These are phyloP conservation scores for Ilex aquifolium DNA, from an alignment of 257 asterid genomes.

Conservation along the genomic window DNA sequence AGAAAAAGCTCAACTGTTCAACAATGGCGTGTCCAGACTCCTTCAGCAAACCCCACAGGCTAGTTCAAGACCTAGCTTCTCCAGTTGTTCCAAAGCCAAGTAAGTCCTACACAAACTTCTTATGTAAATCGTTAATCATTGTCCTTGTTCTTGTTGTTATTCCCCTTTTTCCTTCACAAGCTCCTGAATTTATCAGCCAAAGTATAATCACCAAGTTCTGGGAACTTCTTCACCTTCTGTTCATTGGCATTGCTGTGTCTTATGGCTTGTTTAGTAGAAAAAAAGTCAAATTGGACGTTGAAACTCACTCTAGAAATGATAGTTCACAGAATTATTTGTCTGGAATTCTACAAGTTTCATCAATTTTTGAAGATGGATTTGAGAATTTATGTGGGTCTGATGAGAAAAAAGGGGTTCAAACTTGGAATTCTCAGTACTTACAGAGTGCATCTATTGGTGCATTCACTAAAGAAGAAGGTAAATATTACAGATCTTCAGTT, in stretches of 20 bases:
- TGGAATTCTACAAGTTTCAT: conserved; percentile 45
- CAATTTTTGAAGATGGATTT: conserved; percentile 56
- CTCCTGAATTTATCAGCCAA: conserved; percentile 54
- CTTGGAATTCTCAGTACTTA: conserved; percentile 19
- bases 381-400: conserved; percentile 42
- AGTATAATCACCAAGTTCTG: conserved; percentile 39
- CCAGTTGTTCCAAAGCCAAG: conserved; percentile 23
- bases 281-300: conserved; percentile 23
- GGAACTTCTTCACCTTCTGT: conserved; percentile 75
- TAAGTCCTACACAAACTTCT: conserved; percentile 43
- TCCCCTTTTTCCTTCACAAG: conserved; percentile 68
- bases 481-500: conserved; percentile 30
- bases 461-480: conserved; percentile 14
- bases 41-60: conserved; percentile 33
- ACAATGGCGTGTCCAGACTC: conserved; percentile 26
- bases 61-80: conserved; percentile 19
- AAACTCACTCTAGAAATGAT: conserved; percentile 23
- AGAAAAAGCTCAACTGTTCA: conserved; percentile 19
- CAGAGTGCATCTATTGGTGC: conserved; percentile 8
- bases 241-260: conserved; percentile 71
- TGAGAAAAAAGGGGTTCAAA: conserved; percentile 27
- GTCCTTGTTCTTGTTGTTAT: conserved; percentile 42
- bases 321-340: conserved; percentile 29
- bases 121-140: conserved; percentile 42
- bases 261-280: conserved; percentile 67